Percentiles rank a stretch among this genome's conserved stretches.
Conservation (phyloP, 2,329 filamentous ascomycete species). For the Venturia asperata region DNA sequence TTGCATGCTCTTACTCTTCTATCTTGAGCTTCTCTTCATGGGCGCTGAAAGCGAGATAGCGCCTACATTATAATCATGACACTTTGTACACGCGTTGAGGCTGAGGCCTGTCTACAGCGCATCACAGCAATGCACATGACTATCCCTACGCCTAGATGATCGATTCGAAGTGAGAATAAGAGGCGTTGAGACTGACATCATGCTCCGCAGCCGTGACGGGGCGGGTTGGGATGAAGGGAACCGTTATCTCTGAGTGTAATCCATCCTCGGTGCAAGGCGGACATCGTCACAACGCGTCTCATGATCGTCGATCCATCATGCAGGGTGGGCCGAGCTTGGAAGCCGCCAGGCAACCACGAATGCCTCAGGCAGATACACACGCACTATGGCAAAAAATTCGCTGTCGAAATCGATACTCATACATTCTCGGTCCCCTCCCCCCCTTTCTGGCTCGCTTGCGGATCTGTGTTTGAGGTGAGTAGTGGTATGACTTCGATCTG, state of each 20-base stretch:
- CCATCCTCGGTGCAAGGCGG: not conserved
- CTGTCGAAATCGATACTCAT: too few relatives aligned
- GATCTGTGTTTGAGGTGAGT: too few relatives aligned
- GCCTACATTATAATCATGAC: slow-evolving; percentile 9
- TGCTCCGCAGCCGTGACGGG: not conserved
- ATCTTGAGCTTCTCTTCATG: not conserved
- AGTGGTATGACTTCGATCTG: too few relatives aligned
- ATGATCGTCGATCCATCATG: not conserved
- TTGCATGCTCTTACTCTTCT: not conserved
- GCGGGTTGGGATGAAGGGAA: not conserved
- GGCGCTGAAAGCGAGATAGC: not conserved
- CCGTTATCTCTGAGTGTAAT: too few relatives aligned
- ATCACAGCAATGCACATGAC: slow-evolving; percentile 1
- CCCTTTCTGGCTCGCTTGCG: too few relatives aligned
- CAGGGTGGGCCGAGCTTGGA: not conserved
- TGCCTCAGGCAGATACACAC: not conserved
- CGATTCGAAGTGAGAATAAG: not conserved
- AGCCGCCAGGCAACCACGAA: not conserved
- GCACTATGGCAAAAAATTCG: slow-evolving; percentile 9
- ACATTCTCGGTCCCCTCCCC: too few relatives aligned
- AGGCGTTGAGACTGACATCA: not conserved
- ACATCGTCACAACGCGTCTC: not conserved
- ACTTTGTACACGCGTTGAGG: not conserved
- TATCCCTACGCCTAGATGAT: not conserved
- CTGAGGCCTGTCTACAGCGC: not conserved